These are phyloP conservation scores for Colletotrichum sp. DNA, from an alignment of 2,329 filamentous ascomycete genomes.

Conservation along the genomic window DNA sequence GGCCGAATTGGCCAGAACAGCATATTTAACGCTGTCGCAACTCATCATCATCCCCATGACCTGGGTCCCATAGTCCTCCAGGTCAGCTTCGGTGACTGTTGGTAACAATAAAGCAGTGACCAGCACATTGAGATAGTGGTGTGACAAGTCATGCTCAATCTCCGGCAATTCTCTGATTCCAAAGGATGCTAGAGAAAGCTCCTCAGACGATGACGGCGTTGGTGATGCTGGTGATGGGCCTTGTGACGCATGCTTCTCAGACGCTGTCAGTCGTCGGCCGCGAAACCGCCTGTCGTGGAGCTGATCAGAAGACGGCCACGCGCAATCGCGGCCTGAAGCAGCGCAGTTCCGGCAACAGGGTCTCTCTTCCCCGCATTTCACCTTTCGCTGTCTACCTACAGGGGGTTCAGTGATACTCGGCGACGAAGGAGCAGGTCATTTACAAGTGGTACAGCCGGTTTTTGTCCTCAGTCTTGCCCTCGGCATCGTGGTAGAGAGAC, in stretches of 20 bases:
- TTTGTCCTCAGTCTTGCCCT: background rate
- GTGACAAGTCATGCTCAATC: background rate
- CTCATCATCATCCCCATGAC: background rate
- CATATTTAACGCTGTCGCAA: background rate
- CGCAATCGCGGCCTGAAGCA: background rate
- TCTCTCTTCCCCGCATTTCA: background rate
- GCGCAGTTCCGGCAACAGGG: background rate
- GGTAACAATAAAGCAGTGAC: background rate
- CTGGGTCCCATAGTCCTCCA: background rate
- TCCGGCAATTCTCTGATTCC: background rate
- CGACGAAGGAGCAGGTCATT: background rate
- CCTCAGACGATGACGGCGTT: background rate
- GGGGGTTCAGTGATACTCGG: background rate
- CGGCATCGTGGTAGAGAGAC: background rate
- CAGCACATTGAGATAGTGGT: background rate
- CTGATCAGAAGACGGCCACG: background rate
- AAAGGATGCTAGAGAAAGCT: background rate
- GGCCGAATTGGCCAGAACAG: background rate
- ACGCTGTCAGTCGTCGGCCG: background rate
- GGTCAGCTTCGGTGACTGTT: background rate
- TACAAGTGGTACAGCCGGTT: background rate
- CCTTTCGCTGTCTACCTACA: background rate
- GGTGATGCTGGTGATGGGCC: background rate
- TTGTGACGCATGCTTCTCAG: background rate
- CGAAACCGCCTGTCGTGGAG: background rate